Evolutionary conservation across 768 basidiomycete species (phyloP).

Genomic region (Mycena amicta): DNA sequence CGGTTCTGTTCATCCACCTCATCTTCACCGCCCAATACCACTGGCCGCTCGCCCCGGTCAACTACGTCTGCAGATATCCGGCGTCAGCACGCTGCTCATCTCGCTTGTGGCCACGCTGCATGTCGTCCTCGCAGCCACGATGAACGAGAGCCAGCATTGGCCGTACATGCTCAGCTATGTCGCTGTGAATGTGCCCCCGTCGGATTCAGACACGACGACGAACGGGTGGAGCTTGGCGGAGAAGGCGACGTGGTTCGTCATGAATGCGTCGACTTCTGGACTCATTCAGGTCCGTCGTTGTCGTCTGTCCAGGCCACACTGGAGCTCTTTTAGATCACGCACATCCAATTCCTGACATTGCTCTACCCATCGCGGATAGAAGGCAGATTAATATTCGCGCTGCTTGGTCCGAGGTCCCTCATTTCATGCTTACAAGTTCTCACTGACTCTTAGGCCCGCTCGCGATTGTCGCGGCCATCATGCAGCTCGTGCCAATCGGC

Average conservation of each 20-base stretch:
- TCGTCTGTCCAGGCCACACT: neutral
- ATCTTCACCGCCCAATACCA: conserved; percentile 96
- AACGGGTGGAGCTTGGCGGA: conserved; percentile 64
- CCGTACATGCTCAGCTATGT: conserved; percentile 97
- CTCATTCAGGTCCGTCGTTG: conserved; percentile 75
- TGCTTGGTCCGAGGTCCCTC: conserved; percentile 64
- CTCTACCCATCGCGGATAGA: conserved; percentile 92
- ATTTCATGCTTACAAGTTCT: neutral
- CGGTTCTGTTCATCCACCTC: conserved; percentile 88
- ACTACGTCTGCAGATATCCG: conserved; percentile 88
- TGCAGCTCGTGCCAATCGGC: conserved; percentile 81
- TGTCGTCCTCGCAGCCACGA: conserved; percentile 65
- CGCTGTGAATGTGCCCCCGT: conserved; percentile 74
- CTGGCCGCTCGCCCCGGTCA: conserved; percentile 89
- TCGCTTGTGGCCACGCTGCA: conserved; percentile 77
- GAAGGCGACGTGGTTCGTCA: conserved; percentile 78
- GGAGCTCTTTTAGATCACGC: conserved; percentile 68
- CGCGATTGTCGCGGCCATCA: conserved; percentile 78
- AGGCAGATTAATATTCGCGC: conserved; percentile 78
- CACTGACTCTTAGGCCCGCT: conserved; percentile 61
- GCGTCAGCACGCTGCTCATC: conserved; percentile 77
- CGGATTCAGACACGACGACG: conserved; percentile 32
- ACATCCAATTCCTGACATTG: conserved; percentile 96
- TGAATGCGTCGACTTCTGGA: conserved; percentile 84
- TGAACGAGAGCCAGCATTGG: conserved; percentile 73